A percentile compares a stretch with the other conserved stretches of the same genome.
These are phyloP conservation scores for Neltuma alba DNA, from an alignment of 306 rosid species.

Conservation along the genomic window DNA sequence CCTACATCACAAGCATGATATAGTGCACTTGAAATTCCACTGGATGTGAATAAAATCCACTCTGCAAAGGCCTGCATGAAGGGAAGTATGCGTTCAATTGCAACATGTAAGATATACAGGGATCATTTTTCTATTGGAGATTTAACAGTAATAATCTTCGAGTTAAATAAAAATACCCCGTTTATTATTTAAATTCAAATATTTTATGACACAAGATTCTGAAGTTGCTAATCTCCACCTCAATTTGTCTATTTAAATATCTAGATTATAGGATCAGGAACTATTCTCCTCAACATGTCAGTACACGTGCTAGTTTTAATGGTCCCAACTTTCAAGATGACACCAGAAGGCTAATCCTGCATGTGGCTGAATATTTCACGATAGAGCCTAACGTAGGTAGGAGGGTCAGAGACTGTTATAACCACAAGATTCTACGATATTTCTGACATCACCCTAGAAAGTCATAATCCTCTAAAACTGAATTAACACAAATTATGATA, in stretches of 20 bases:
- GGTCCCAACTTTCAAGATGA: not conserved
- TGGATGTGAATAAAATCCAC: conserved; percentile 83
- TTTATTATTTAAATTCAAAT: not conserved
- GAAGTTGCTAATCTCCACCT: not conserved
- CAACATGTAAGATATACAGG: conserved; percentile 15
- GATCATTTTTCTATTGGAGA: conserved; percentile 13
- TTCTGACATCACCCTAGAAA: not conserved
- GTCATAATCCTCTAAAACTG: not conserved
- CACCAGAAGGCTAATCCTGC: conserved; percentile 10
- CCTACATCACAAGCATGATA: conserved; percentile 99
- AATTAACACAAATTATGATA: not conserved
- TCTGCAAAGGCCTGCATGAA: conserved; percentile 81
- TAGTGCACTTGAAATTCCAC: conserved; percentile 87
- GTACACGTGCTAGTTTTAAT: not conserved
- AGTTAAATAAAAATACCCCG: not conserved
- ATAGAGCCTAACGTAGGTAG: not conserved
- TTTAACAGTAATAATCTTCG: not conserved
- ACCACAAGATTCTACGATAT: not conserved
- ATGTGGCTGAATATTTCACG: conserved; percentile 3
- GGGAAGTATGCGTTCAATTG: conserved; percentile 23
- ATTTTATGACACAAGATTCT: not conserved
- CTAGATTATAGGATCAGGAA: not conserved
- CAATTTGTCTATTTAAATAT: not conserved
- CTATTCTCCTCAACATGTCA: not conserved
- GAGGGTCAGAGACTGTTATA: not conserved